Evolutionary conservation across 2,329 filamentous ascomycete genomes (phyloP).

Genomic region (Emmonsiellopsis sp.): DNA sequence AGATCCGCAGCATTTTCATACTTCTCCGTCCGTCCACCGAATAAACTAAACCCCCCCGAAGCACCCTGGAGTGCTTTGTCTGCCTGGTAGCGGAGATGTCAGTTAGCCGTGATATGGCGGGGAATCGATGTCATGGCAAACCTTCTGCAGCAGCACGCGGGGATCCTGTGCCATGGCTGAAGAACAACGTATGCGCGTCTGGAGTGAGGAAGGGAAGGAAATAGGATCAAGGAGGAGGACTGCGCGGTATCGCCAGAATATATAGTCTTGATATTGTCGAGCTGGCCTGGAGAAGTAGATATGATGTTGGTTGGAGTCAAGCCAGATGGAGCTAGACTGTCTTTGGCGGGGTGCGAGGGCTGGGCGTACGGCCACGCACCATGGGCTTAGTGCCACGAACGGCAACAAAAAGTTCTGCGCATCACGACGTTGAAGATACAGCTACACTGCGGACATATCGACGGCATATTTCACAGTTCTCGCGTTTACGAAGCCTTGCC

Average conservation of each 20-base stretch:
- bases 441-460: no score
- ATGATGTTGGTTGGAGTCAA: background rate
- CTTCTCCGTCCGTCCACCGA: conserved; percentile 79
- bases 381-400: background rate
- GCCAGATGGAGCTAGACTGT: background rate
- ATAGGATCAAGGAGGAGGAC: background rate
- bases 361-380: background rate
- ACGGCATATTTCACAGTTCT: no score
- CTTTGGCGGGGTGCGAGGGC: background rate
- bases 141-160: conserved; percentile 68
- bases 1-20: conserved; percentile 81
- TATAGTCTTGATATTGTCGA: background rate
- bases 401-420: background rate
- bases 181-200: background rate
- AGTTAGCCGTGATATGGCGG: conserved; percentile 20
- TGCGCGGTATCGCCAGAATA: background rate
- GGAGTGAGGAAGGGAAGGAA: no score
- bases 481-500: background rate
- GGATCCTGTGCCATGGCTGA: conserved; percentile 57
- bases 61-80: conserved; percentile 72
- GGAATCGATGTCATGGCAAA: conserved; percentile 25
- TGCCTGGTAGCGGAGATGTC: conserved; percentile 50
- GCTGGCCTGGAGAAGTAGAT: background rate
- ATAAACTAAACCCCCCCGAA: conserved; percentile 75
- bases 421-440: no score